Evolutionary conservation across 768 basidiomycete genomes (phyloP), one percentile per base, ranked within the genome.

Genomic region (Sarcodon sp.): DNA sequence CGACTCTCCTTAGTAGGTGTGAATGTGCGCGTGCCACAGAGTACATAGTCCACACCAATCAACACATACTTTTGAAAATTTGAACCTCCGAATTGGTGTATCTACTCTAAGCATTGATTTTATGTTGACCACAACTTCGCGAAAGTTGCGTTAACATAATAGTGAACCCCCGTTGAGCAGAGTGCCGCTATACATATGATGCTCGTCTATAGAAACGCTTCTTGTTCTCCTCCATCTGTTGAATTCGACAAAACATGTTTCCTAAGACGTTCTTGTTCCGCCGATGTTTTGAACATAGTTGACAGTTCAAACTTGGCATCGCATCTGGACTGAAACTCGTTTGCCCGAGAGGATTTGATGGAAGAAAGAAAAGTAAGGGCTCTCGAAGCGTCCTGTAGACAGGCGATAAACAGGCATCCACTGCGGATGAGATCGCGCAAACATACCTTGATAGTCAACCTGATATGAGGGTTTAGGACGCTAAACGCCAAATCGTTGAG

Each of bases 301-400:
- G 87, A 80, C 18, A 80, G 61, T 39, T 62, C 63, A 62, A 84
- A 88, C 51, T 62, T 72, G 12, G 50, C 54, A 44, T 75, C 69
- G 48, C 78, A 83, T 5, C 66, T 67, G 36, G 61, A 54, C 32
- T 77, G 68, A 68, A 83, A 87, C 57, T 85, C 83, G 13, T 79
- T 77, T 1, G 61, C 61, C 4, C 80, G 71, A 3, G 66, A 51
- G 0, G 84, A 82, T 49, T 69, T 63, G 41, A 79, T 59, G 2
- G 69, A 61, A 13, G 53, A 54, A 43, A 90, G 59, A 61, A 80
- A 77, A 10, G 61, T 57, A 27, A 78, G 49, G 7, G 72, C 70
- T 1, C 64, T 64, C 9, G 71, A 55, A 0, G 76, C 80, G 27
- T 71, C 73, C 86, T 87, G 55, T 4, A 35, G 35, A 27, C 13